Percentiles rank a stretch among this genome's conserved stretches.
These are phyloP conservation scores for Populus simonii DNA, from an alignment of 345 rosid species.

Conservation along the genomic window DNA sequence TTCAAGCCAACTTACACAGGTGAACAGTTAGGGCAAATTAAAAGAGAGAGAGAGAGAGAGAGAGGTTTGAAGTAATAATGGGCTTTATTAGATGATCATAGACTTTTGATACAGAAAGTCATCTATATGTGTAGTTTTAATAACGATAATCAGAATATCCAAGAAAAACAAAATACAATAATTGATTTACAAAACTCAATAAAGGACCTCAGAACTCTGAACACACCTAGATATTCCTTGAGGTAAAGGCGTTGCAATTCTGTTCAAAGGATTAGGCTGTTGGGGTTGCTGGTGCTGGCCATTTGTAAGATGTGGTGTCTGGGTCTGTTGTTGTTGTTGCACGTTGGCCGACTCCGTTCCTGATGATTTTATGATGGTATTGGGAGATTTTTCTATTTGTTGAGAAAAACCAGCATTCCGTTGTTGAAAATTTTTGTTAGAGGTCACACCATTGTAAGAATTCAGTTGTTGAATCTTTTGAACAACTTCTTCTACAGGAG, in stretches of 20 bases:
- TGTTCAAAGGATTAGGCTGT: conserved; percentile 56
- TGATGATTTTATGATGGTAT: conserved; percentile 34
- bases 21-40: neutral
- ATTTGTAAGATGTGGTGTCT: conserved; percentile 54
- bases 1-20: neutral
- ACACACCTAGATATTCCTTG: conserved; percentile 99
- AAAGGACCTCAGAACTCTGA: conserved; percentile 78
- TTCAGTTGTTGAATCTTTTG: conserved; percentile 88
- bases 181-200: conserved; percentile 56
- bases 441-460: conserved; percentile 54
- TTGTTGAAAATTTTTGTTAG: conserved; percentile 72
- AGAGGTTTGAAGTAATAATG: conserved; percentile 11
- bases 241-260: conserved; percentile 75
- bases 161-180: conserved; percentile 35
- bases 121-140: conserved; percentile 11
- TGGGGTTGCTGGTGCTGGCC: conserved; percentile 18
- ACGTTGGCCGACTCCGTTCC: conserved; percentile 41
- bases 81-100: conserved; percentile 9
- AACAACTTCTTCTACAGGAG: conserved; percentile 90
- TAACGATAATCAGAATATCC: conserved; percentile 29
- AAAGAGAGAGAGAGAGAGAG: neutral
- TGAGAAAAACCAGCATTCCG: conserved; percentile 53
- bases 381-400: conserved; percentile 58
- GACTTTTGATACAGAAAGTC: conserved; percentile 11
- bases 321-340: conserved; percentile 48